phyloP scores from a whole-genome alignment of 768 basidiomycete species.

The Phaeotremella fagi region DNA sequence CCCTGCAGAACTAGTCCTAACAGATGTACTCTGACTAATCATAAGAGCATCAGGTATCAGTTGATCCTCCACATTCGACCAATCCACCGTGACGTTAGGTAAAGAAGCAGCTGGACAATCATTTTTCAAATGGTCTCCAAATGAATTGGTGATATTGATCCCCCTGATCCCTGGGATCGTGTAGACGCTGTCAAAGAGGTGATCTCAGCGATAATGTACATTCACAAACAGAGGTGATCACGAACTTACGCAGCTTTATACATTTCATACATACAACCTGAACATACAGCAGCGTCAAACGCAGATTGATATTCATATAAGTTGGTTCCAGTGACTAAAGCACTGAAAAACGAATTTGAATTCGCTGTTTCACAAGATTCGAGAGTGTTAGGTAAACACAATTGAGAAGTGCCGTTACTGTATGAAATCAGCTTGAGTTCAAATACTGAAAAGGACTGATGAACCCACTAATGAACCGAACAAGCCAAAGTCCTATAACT shows the following conservation, averaged over 20 bases:
- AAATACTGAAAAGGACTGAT: neutral
- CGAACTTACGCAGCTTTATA: constrained; percentile 42
- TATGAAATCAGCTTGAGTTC: neutral
- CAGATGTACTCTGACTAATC: constrained; percentile 36
- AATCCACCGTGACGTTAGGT: constrained; percentile 15
- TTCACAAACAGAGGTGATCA: too few species aligned
- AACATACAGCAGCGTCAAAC: constrained; percentile 34
- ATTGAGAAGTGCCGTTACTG: constrained; percentile 40
- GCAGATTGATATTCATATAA: constrained; percentile 33
- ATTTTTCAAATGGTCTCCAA: constrained; percentile 34
- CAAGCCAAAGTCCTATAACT: constrained; percentile 43
- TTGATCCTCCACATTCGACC: constrained; percentile 36
- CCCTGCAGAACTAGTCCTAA: too few species aligned
- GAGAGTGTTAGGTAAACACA: constrained; percentile 33
- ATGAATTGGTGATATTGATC: constrained; percentile 14
- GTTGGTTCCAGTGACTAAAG: constrained; percentile 31
- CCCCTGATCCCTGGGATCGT: constrained; percentile 30
- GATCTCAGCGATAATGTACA: neutral
- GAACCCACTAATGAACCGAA: constrained; percentile 42
- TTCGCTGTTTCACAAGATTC: constrained; percentile 29
- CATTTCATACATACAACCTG: constrained; percentile 45
- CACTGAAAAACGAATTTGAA: constrained; percentile 37
- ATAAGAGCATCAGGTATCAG: constrained; percentile 34
- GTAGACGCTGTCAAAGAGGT: constrained; percentile 18
- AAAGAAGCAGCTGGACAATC: constrained; percentile 20